These are phyloP conservation scores for Mucor irregularis DNA, from an alignment of 371 early-diverging fungal genomes.

Conservation along the genomic window DNA sequence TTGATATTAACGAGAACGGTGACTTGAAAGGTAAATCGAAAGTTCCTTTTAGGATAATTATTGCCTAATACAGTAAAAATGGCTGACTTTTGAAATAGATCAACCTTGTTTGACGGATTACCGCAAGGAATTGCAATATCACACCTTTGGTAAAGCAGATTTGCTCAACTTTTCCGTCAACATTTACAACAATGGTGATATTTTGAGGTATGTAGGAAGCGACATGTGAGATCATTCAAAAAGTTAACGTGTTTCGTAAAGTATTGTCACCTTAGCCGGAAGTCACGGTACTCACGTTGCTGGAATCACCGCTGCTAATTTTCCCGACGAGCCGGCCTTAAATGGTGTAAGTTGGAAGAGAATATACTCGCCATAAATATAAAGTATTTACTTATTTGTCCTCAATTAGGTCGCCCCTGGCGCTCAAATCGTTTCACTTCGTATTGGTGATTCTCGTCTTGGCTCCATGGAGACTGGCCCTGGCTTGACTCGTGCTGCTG, in stretches of 20 bases:
- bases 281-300: conserved; percentile 96
- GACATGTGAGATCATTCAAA: too few relatives aligned
- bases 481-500: conserved; percentile 83
- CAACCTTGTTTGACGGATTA: conserved; percentile 73
- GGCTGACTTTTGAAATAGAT: conserved; percentile 24
- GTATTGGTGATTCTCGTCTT: conserved; percentile 90
- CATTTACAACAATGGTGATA: conserved; percentile 84
- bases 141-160: conserved; percentile 75
- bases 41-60: conserved; percentile 16
- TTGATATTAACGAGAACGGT: conserved; percentile 80
- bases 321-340: conserved; percentile 80
- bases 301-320: conserved; percentile 80
- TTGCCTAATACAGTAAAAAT: conserved; percentile 9
- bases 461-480: conserved; percentile 87
- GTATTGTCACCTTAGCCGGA: conserved; percentile 83
- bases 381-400: not conserved
- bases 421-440: conserved; percentile 89
- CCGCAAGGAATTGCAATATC: conserved; percentile 73
- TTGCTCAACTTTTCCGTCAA: conserved; percentile 88
- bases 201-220: conserved; percentile 69
- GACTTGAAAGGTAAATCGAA: conserved; percentile 71
- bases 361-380: too few relatives aligned
- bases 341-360: conserved; percentile 84
- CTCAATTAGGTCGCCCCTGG: conserved; percentile 86
- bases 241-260: too few relatives aligned